Base-by-base conservation (phyloP, 768 basidiomycete species). In the Collybia sordida region DNA sequence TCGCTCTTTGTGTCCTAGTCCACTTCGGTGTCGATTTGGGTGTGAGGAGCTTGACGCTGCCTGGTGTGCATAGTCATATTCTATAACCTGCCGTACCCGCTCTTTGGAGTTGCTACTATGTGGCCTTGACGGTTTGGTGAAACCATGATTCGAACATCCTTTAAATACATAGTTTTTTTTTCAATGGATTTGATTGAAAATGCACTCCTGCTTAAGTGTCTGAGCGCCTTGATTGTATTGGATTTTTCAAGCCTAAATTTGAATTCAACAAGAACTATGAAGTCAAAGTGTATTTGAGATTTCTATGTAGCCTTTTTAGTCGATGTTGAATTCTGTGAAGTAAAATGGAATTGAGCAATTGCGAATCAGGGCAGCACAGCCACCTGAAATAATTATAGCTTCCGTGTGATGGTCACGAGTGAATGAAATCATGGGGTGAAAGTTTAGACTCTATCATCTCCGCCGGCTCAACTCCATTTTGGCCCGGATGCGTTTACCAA, bases 111-210 rank as follows among this genome's bases (percentile, higher is more conserved):
- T 73, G 85, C 77, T 73, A 85, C 82, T 86, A 86, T 79, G 86
- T 86, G 78, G 80, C 85, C 55, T 79, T 88, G 85, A 87, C 83
- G 82, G 86, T 82, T 68, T 78, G 81, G 85, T 82, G 59, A 87
- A 86, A 87, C 87, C 87, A 89, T 89, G 82, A 82, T 72, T 82
- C 72, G 75, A 63, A 87, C 86, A 88, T 70, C n/a, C 24, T 54
- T n/a, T n/a, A n/a, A n/a, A n/a, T n/a, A n/a, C n/a, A n/a, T n/a
- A n/a, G n/a, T n/a, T n/a, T n/a, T n/a, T n/a, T n/a, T n/a, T n/a
- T n/a, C n/a, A n/a, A n/a, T n/a, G n/a, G n/a, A n/a, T n/a, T n/a
- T n/a, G n/a, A n/a, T n/a, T n/a, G n/a, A n/a, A n/a, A n/a, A n/a
- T n/a, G n/a, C n/a, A n/a, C n/a, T 31, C 5, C 31, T 31, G 3